Base-by-base conservation (phyloP, 31 red algal genomes). In the Asparagopsis taxiformis region DNA sequence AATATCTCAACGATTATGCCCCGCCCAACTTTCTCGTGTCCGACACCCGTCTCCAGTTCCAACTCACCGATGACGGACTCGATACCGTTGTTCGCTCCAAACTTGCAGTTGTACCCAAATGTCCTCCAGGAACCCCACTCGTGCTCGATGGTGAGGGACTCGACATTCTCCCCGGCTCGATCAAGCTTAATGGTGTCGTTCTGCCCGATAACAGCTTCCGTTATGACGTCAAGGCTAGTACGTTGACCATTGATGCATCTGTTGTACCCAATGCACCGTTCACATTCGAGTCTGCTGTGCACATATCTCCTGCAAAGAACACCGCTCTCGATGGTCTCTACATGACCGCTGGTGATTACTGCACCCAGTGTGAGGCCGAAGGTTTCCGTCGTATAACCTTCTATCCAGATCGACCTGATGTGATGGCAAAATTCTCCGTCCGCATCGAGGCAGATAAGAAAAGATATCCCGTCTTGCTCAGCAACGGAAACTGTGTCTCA, bases 11-110 rank as follows among this genome's bases (percentile, higher is more conserved):
- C 11, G 94, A 97, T 81, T 97, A 97, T 39, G 72, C 62, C 20
- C 87, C 81, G 26, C 94, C 94, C n/a, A 28, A 56, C 23, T 97
- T 70, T 61, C 75, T 84, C 24, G 83, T 97, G 25, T 65, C 70
- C 23, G 48, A 80, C 35, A 69, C 79, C 2, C 65, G 89, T 32
- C 63, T 97, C 33, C 51, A 52, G 23, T 91, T 97, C 71, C 75
- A 76, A 11, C 80, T 97, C 11, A 81, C 92, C 53, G 88, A 91
- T 49, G 79, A 77, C 23, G 79, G 83, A 3, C 66, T 79, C 15
- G 52, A 80, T 19, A 97, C 94, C 16, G 44, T 75, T 22, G 88
- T 97, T 41, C 56, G 52, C 4, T 55, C 74, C 0, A 65, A 71
- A 44, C 68, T 97, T 51, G 22, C 49, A 41, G 62, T 97, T 19